phyloP scores from a whole-genome alignment of 192 early-diverging fungal genomes.

The Podila epigama region DNA sequence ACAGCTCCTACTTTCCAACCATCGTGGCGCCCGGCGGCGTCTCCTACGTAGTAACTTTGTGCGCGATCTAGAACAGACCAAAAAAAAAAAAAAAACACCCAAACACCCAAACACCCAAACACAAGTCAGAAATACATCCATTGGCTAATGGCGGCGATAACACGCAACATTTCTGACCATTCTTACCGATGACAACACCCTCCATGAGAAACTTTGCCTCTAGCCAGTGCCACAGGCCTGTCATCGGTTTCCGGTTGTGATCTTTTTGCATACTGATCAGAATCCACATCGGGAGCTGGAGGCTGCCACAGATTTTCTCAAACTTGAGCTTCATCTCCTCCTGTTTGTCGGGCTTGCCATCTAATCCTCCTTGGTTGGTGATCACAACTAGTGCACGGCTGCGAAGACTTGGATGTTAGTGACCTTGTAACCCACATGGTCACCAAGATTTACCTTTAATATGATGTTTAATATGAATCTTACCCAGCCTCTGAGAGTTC shows the following conservation, averaged over 20 bases:
- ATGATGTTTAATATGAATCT: background rate
- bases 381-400: slow-evolving; percentile 77
- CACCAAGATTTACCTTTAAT: slow-evolving; percentile 13
- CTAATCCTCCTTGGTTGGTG: slow-evolving; percentile 75
- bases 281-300: slow-evolving; percentile 71
- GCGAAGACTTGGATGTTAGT: slow-evolving; percentile 10
- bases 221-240: slow-evolving; percentile 73
- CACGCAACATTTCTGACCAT: background rate
- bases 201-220: slow-evolving; percentile 47
- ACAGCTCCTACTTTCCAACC: slow-evolving; percentile 65
- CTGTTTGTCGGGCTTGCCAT: slow-evolving; percentile 35
- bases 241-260: slow-evolving; percentile 75
- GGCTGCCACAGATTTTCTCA: slow-evolving; percentile 42
- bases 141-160: slow-evolving; percentile 30
- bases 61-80: slow-evolving; percentile 52
- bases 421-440: too few species aligned
- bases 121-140: slow-evolving; percentile 20
- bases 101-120: slow-evolving; percentile 7
- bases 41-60: slow-evolving; percentile 87
- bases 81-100: background rate
- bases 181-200: slow-evolving; percentile 52
- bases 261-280: slow-evolving; percentile 76
- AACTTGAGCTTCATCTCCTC: slow-evolving; percentile 61
- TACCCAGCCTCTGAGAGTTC: slow-evolving; percentile 71
- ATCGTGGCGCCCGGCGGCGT: slow-evolving; percentile 85